Percentiles rank a stretch among this genome's conserved stretches.
Conservation (phyloP, 148 eudicot species). For the Chenopodium album region DNA sequence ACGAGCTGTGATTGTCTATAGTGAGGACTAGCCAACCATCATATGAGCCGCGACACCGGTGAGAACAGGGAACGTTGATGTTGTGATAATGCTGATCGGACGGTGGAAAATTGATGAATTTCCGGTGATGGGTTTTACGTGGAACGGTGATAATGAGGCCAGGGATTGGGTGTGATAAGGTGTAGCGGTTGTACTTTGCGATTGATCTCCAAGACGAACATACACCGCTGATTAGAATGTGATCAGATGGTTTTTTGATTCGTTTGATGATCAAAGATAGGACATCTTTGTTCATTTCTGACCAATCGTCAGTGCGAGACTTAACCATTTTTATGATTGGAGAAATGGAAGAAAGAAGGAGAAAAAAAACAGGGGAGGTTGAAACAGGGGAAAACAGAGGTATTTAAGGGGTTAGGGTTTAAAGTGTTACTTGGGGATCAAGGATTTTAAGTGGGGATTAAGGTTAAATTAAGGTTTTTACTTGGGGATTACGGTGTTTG, state of each 20-base stretch:
- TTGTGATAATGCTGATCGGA: too few species aligned
- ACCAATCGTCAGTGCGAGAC: not conserved
- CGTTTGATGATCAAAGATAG: not conserved
- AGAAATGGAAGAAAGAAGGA: too few species aligned
- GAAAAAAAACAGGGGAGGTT: not conserved
- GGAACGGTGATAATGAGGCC: constrained; percentile 3
- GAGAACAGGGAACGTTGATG: not conserved
- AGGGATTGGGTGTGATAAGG: constrained; percentile 14
- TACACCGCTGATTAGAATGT: constrained; percentile 21
- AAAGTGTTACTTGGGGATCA: too few species aligned
- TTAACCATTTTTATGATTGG: constrained; percentile 6
- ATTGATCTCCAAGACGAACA: constrained; percentile 16
- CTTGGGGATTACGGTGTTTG: not conserved
- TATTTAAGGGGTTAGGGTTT: not conserved
- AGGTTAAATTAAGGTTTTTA: not conserved
- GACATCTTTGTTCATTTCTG: constrained; percentile 17
- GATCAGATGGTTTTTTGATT: constrained; percentile 3
- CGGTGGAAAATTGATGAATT: constrained; percentile 7
- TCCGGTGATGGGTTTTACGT: not conserved
- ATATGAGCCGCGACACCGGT: constrained; percentile 22
- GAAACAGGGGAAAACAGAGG: not conserved
- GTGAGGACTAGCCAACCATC: constrained; percentile 25
- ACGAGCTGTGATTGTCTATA: not conserved
- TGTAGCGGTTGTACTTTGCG: constrained; percentile 4
- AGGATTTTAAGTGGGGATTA: too few species aligned